These are phyloP conservation scores for Panicum miliaceum DNA, from an alignment of 176 grass and related monocot genomes.

Conservation along the genomic window DNA sequence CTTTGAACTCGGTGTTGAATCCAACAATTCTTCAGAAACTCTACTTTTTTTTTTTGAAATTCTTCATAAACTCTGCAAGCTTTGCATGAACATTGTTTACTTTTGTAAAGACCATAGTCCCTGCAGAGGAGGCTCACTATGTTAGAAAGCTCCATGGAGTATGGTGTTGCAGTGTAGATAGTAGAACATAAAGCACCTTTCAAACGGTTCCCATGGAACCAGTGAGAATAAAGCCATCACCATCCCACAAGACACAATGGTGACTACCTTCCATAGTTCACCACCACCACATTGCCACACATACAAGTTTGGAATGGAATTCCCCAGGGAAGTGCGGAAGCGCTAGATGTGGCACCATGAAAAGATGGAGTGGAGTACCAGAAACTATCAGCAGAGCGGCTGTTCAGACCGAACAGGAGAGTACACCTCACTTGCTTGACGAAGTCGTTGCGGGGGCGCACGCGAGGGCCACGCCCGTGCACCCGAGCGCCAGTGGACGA, in stretches of 20 bases:
- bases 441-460: neutral
- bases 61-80: conserved; percentile 67
- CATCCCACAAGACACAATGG: neutral
- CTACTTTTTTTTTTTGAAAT: neutral
- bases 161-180: neutral
- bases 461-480: neutral
- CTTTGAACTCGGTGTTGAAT: conserved; percentile 63
- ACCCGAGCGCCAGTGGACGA: neutral
- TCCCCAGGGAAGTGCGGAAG: neutral
- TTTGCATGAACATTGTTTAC: conserved; percentile 63
- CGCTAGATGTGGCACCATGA: neutral
- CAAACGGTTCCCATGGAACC: neutral
- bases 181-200: neutral
- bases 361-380: neutral
- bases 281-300: neutral
- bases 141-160: neutral
- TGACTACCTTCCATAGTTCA: neutral
- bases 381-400: neutral
- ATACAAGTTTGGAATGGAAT: neutral
- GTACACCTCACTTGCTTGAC: neutral
- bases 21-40: conserved; percentile 35
- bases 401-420: neutral
- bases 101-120: conserved; percentile 60
- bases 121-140: conserved; percentile 39
- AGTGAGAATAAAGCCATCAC: neutral